Evolutionary conservation across 2,329 filamentous ascomycete species (phyloP).

Genomic region (Aspergillus vadensis): DNA sequence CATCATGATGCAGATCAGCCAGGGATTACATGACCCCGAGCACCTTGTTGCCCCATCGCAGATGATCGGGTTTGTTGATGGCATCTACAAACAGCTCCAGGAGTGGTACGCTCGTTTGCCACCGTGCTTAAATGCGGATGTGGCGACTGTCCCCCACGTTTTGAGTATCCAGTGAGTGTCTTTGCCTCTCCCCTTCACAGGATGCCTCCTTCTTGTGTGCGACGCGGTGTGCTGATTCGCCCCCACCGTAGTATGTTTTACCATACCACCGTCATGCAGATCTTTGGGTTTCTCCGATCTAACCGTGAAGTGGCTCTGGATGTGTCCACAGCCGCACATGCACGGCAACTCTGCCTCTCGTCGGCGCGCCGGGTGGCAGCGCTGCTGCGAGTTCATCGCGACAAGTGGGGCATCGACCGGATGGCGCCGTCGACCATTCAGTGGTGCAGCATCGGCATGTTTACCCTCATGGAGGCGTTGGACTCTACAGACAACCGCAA

Average conservation of each 20-base stretch:
- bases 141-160: constrained; percentile 27
- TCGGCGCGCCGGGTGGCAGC: constrained; percentile 26
- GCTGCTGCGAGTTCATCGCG: constrained; percentile 28
- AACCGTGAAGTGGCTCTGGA: constrained; percentile 7
- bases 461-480: constrained; percentile 30
- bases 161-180: constrained; percentile 30
- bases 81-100: constrained; percentile 25
- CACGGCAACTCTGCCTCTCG: constrained; percentile 22
- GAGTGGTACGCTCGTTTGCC: constrained; percentile 30
- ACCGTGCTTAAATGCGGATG: constrained; percentile 26
- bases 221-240: background rate
- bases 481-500: constrained; percentile 23
- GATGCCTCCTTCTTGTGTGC: no score
- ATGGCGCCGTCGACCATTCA: constrained; percentile 30
- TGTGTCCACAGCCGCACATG: constrained; percentile 9
- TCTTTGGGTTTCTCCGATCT: constrained; percentile 30
- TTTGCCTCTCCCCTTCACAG: background rate
- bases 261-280: constrained; percentile 30
- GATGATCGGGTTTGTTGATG: constrained; percentile 16
- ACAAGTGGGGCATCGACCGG: constrained; percentile 33
- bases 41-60: constrained; percentile 14
- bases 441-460: constrained; percentile 29
- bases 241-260: constrained; percentile 26
- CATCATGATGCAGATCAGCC: constrained; percentile 23
- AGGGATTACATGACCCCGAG: constrained; percentile 20